Base-by-base conservation (phyloP, 2,329 filamentous ascomycete genomes). In the Penicillium occitanis region DNA sequence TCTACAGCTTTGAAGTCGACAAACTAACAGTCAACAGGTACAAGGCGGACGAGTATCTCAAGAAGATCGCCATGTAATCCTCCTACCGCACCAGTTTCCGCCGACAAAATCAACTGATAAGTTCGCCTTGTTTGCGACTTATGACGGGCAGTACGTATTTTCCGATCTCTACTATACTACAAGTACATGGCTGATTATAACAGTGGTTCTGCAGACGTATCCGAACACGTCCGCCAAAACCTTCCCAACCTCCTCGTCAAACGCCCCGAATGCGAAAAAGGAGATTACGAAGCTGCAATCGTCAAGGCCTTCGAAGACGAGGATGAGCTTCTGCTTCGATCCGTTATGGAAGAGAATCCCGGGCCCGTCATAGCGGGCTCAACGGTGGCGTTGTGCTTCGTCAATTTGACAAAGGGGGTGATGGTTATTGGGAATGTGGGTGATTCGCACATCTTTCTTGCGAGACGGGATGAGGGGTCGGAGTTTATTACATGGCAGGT, bases 141-240 rank as follows among this genome's bases (percentile, higher is more conserved):
- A 75, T 66, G 76, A 78, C 59, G 76, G 76, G 62, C 76, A 78
- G 76, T 78, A 70, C 68, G 75, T n/a, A 61, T 40, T n/a, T 61
- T 40, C 19, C n/a, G 13, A 22, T n/a, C 13, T 17, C 28, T 30
- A 25, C 35, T 53, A 35, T n/a, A 22, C 22, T 25, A 30, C 2
- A n/a, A 13, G 5, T 22, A 42, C 22, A 33, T n/a, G 22, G 50
- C 13, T 51, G 5, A 44, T 1, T 8, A 33, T 14, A 17, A 14
- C 46, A 78, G 75, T 71, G 76, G 76, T 35, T 72, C 74, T 11
- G 70, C 63, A n/a, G 63, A 71, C 3, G 74, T 78, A 14, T 70
- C 76, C 40, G 75, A 77, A 8, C 74, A 77, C 50, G 74, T 74
- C 42, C 72, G 71, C 33, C 67, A 71, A 40, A 71, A 69, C 35